These are phyloP conservation scores for Saccharomyces hybrid DNA, from an alignment of 1,139 yeast genomes.

Conservation along the genomic window DNA sequence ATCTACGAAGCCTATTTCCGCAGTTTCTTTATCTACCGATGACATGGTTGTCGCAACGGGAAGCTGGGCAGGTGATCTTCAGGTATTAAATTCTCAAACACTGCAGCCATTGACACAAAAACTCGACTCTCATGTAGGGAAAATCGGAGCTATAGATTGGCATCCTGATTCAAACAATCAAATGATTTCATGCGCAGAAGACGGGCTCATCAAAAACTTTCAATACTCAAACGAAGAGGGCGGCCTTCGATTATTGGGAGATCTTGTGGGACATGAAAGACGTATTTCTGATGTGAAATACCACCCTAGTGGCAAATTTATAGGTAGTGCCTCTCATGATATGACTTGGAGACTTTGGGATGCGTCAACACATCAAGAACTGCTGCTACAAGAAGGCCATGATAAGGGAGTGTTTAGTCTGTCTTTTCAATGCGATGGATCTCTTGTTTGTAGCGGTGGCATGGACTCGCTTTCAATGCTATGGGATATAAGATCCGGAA, in stretches of 20 bases:
- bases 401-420: slow-evolving; percentile 62
- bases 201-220: slow-evolving; percentile 42
- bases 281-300: slow-evolving; percentile 59
- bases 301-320: slow-evolving; percentile 54
- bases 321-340: slow-evolving; percentile 76
- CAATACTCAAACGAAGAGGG: slow-evolving; percentile 11
- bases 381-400: slow-evolving; percentile 78
- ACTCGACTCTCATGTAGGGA: slow-evolving; percentile 41
- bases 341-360: slow-evolving; percentile 92
- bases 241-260: not conserved
- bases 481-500: slow-evolving; percentile 87
- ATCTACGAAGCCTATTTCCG: slow-evolving; percentile 61
- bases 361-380: slow-evolving; percentile 38
- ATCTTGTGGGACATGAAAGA: slow-evolving; percentile 38
- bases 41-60: slow-evolving; percentile 49
- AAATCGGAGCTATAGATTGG: slow-evolving; percentile 70
- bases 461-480: slow-evolving; percentile 64
- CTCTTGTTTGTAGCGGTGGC: slow-evolving; percentile 71
- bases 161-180: slow-evolving; percentile 30
- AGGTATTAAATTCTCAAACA: slow-evolving; percentile 39
- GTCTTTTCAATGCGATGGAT: slow-evolving; percentile 70
- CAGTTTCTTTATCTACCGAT: slow-evolving; percentile 41
- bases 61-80: slow-evolving; percentile 78
- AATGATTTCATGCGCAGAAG: slow-evolving; percentile 56
- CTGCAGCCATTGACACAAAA: slow-evolving; percentile 31